Evolutionary conservation across 768 basidiomycete species (phyloP), one percentile per base, ranked within the genome.

Genomic region (Tylopilus vinaceipallidus): DNA sequence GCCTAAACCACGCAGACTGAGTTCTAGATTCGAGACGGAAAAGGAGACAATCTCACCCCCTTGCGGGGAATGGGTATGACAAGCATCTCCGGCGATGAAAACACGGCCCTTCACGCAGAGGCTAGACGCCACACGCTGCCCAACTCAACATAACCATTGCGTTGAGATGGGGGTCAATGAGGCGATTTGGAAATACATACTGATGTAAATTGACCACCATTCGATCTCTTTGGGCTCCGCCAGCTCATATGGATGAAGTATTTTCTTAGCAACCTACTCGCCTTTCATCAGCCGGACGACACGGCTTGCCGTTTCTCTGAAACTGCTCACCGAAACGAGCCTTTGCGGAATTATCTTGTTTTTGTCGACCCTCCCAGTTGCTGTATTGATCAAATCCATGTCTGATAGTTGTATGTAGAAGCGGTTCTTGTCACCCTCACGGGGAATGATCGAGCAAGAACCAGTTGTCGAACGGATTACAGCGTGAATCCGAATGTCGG

Each of bases 71-170:
- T 80, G 80, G 4, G 79, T 81, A 58, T 81, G 81, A 52, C 82
- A 85, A 0, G 83, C 85, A 66, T 86, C 85, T 0, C 85, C 86
- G 3, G 78, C 82, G 42, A 88, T 86, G 63, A 88, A 86, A 1
- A 85, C 75, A 4, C 85, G 75, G 3, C 83, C 74, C 12, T 77
- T 57, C 1, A 76, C 69, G 22, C 79, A 80, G 64, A 75, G 87
- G 3, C 65, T 68, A 6, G 82, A 77, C 6, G 84, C 83, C 4
- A 87, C 80, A 13, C 84, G 78, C 60, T 87, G 86, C 2, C 84
- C 84, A 55, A 87, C 84, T 83, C 9, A 34, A 13, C 6, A 9
- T 5, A 34, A n/a, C 14, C 33, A 16, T 11, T 13, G 13, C 16
- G 33, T 29, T 13, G 14, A 13, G 5, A 5, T 5, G 33, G 5